Evolutionary conservation across 495 filamentous ascomycete species (phyloP), one percentile per base, ranked within the genome.

Genomic region (Xylona heveae): DNA sequence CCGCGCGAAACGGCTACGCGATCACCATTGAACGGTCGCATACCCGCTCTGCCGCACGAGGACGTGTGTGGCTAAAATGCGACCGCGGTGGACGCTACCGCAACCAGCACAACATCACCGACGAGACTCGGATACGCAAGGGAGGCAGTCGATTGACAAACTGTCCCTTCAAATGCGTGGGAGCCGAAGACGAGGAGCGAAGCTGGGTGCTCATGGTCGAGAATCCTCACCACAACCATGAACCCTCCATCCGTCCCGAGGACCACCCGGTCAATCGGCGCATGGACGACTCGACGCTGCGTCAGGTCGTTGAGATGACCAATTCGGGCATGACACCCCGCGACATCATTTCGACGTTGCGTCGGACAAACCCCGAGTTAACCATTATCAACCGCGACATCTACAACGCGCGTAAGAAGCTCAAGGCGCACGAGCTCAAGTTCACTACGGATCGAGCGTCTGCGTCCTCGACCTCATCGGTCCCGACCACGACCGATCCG

Each of bases 11-110:
- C 35, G 44, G 44, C 18, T 47, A 42, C 37, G 44, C 44, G 7
- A 40, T 47, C 10, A 42, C 45, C 16, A 47, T 47, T 20, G 41
- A 42, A 14, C 44, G 44, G 17, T 47, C 44, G 8, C 44, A 42
- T 10, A 28, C 33, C 29, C 44, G 45, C 8, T n/a, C n/a, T n/a
- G n/a, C n/a, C n/a, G n/a, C n/a, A n/a, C n/a, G n/a, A n/a, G n/a
- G n/a, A n/a, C 42, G 44, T n/a, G 36, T 47, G 3, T 47, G 44
- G 44, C 39, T 47, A 10, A 47, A 47, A 30, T 47, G 44, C 37
- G 44, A 47, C 31, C 42, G 44, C 26, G 44, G 44, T 1, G 44
- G 44, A 14, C 23, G 23, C 0, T 47, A 47, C 28, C 39, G 43
- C 29, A 47, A 47, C 17, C 44, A 42, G 10, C 36, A 39, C 2